A percentile compares a stretch with the other conserved stretches of the same genome.
phyloP scores from a whole-genome alignment of 805 yeast genomes.

The Vanderwaltozyma tropicalis region DNA sequence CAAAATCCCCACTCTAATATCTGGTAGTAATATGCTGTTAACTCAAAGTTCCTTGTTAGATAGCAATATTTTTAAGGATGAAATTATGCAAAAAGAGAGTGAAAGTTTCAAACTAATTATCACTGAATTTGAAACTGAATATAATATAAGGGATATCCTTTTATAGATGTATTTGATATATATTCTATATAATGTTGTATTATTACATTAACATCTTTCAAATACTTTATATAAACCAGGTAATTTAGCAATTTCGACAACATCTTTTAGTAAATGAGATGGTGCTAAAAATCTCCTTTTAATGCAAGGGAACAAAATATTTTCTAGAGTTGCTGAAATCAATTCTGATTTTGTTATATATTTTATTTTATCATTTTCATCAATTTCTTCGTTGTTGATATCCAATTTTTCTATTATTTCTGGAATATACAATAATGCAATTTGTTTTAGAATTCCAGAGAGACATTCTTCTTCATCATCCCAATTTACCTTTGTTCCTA shows the following conservation, averaged over 20 bases:
- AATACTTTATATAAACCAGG: conserved; percentile 88
- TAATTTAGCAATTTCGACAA: conserved; percentile 78
- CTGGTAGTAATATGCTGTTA: conserved; percentile 2
- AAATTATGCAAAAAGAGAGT: conserved; percentile 4
- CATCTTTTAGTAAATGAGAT: conserved; percentile 36
- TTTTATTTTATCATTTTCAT: conserved; percentile 17
- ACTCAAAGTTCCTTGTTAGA: neutral
- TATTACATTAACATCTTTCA: conserved; percentile 62
- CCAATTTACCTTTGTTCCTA: conserved; percentile 56
- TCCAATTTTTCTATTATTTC: conserved; percentile 30
- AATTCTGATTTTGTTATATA: conserved; percentile 22
- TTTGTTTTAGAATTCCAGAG: conserved; percentile 49
- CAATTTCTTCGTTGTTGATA: conserved; percentile 7
- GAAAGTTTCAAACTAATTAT: conserved; percentile 12
- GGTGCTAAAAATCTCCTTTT: conserved; percentile 60
- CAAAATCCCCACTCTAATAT: conserved; percentile 6
- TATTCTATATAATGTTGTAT: no score
- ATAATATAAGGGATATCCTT: conserved; percentile 9
- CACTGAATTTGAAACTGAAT: conserved; percentile 13
- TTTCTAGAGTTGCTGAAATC: conserved; percentile 39
- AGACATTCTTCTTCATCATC: conserved; percentile 60
- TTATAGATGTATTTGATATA: neutral
- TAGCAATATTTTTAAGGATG: conserved; percentile 1
- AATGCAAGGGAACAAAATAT: conserved; percentile 53
- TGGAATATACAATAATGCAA: conserved; percentile 69